Conservation (phyloP, 129 eudicot species). For the Centaurea solstitialis region DNA sequence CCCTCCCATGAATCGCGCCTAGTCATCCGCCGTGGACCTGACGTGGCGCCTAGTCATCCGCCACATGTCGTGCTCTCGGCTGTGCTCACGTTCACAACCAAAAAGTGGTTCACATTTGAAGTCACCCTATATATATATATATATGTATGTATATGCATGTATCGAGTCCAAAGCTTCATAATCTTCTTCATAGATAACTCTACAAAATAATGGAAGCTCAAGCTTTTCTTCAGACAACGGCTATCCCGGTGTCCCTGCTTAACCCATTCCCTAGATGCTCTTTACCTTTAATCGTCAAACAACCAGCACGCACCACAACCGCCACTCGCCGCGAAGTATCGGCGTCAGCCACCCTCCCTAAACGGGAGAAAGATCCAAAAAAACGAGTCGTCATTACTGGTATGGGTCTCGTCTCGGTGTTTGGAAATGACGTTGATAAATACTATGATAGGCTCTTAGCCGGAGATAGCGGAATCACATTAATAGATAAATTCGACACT, state of each 20-base stretch:
- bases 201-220: conserved; percentile 36
- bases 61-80: no score
- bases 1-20: no score
- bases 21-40: no score
- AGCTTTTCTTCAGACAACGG: conserved; percentile 39
- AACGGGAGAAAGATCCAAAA: conserved; percentile 64
- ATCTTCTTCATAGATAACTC: no score
- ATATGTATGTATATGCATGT: no score
- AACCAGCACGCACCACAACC: conserved; percentile 5
- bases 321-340: no score
- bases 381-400: conserved; percentile 59
- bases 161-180: background rate
- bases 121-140: no score
- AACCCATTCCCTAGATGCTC: conserved; percentile 22
- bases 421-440: conserved; percentile 62
- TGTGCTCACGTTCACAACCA: no score
- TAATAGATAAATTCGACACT: conserved; percentile 59
- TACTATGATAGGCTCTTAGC: conserved; percentile 59
- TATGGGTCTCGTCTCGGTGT: conserved; percentile 55
- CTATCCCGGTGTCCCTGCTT: conserved; percentile 28
- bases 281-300: background rate
- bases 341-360: conserved; percentile 37
- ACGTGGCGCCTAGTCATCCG: no score
- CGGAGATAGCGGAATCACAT: conserved; percentile 59
- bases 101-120: no score